Conservation (phyloP, 2,329 filamentous ascomycete genomes). For the Sordariomycetes sp. region DNA sequence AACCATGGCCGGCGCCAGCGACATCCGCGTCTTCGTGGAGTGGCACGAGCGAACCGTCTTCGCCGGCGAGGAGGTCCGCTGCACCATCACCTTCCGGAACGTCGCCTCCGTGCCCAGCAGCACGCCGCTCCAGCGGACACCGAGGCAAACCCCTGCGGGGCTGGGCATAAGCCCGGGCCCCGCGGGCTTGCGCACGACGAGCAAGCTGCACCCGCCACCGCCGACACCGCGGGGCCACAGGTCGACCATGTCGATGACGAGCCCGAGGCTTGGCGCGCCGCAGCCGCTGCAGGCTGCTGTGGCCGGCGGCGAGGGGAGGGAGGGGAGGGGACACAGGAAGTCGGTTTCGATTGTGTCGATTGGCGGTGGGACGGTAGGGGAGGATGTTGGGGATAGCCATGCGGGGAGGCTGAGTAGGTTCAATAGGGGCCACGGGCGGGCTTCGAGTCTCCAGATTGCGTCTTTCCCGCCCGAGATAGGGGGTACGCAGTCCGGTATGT, state of each 20-base stretch:
- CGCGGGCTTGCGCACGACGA: background rate
- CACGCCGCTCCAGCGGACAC: constrained; percentile 13
- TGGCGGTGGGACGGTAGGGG: constrained; percentile 40
- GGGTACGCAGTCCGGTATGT: constrained; percentile 27
- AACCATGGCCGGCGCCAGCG: constrained; percentile 26
- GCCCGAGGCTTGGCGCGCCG: background rate
- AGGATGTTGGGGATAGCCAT: constrained; percentile 26
- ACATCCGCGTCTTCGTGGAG: constrained; percentile 90
- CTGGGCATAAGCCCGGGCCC: background rate
- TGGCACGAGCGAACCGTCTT: constrained; percentile 95
- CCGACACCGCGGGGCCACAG: constrained; percentile 43
- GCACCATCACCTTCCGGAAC: constrained; percentile 94
- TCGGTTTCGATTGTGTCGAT: constrained; percentile 78
- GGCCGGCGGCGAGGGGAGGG: constrained; percentile 16
- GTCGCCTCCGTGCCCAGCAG: constrained; percentile 37
- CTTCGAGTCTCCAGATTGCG: constrained; percentile 68
- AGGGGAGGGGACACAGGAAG: constrained; percentile 43
- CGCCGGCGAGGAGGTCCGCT: constrained; percentile 90
- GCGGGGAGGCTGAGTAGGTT: constrained; percentile 4
- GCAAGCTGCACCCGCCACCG: background rate
- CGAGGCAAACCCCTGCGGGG: constrained; percentile 7
- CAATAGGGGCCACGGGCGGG: constrained; percentile 54
- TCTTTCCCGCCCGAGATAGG: constrained; percentile 29
- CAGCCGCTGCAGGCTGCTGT: constrained; percentile 5
- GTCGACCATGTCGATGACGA: constrained; percentile 51